Conservation (phyloP, 208 protist species). For the Angomonas deanei region DNA sequence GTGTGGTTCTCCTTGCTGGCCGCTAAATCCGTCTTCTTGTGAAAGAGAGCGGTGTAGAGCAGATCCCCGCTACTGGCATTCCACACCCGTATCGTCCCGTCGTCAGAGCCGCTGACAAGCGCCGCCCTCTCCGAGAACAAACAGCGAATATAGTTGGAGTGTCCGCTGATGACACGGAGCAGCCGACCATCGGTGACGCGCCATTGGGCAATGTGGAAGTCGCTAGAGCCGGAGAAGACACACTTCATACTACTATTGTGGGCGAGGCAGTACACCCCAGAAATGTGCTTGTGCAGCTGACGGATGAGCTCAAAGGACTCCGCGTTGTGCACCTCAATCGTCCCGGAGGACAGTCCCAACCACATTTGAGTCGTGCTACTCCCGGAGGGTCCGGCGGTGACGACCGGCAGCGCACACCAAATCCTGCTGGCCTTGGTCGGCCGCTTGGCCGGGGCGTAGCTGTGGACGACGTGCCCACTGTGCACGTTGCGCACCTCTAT, state of each 20-base stretch:
- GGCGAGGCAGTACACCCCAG: constrained; percentile 75
- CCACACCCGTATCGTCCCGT: constrained; percentile 80
- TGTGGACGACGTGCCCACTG: constrained; percentile 47
- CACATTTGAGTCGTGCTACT: constrained; percentile 49
- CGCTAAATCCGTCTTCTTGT: constrained; percentile 16
- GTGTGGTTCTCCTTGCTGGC: background rate
- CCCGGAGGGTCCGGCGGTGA: constrained; percentile 2
- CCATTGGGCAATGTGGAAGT: constrained; percentile 86
- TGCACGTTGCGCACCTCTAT: constrained; percentile 66
- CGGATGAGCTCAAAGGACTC: constrained; percentile 34
- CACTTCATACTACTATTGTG: constrained; percentile 25
- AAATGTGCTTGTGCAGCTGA: constrained; percentile 66
- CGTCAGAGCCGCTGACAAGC: constrained; percentile 76
- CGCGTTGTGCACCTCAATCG: constrained; percentile 68
- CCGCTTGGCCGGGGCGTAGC: constrained; percentile 28
- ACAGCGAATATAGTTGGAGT: constrained; percentile 82
- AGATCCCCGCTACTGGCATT: constrained; percentile 36
- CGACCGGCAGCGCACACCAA: constrained; percentile 38
- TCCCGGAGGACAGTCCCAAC: constrained; percentile 78
- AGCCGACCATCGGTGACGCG: constrained; percentile 40
- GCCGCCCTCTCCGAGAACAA: constrained; percentile 72
- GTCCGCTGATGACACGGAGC: constrained; percentile 64
- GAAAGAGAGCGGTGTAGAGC: constrained; percentile 45
- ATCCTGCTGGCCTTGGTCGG: constrained; percentile 21
- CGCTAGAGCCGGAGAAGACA: constrained; percentile 72